Conservation (phyloP, 164 flowering plant species). For the Umbellularia californica region DNA sequence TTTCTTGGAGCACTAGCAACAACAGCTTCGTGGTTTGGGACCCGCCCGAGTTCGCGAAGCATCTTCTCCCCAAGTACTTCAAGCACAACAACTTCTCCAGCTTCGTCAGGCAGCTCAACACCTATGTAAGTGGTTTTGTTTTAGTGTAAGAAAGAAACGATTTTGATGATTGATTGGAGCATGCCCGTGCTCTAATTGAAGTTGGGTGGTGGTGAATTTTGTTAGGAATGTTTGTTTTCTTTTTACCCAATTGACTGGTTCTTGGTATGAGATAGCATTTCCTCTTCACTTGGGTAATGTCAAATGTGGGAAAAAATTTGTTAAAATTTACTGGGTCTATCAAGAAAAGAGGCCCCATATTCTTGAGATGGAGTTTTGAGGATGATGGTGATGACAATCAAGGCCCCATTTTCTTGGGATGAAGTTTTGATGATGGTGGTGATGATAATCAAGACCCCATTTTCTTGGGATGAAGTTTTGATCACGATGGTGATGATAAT, state of each 20-base stretch:
- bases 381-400: neutral
- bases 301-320: too few species aligned
- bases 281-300: too few species aligned
- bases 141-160: too few species aligned
- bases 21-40: conserved; percentile 60
- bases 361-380: neutral
- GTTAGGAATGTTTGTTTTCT: too few species aligned
- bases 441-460: neutral
- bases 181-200: too few species aligned
- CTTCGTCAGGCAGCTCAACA: conserved; percentile 67
- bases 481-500: neutral
- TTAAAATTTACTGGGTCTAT: too few species aligned
- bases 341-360: too few species aligned
- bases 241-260: too few species aligned
- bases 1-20: conserved; percentile 49
- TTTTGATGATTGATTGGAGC: too few species aligned
- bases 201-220: too few species aligned
- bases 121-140: conserved; percentile 40
- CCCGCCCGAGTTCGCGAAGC: conserved; percentile 48
- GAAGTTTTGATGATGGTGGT: neutral
- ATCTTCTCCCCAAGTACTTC: conserved; percentile 63
- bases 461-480: neutral
- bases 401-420: neutral
- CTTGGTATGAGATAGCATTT: too few species aligned
- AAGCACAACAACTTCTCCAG: conserved; percentile 78